These are phyloP conservation scores for Elaeis guineensis DNA, from an alignment of 176 grass and related monocot species.

Conservation along the genomic window DNA sequence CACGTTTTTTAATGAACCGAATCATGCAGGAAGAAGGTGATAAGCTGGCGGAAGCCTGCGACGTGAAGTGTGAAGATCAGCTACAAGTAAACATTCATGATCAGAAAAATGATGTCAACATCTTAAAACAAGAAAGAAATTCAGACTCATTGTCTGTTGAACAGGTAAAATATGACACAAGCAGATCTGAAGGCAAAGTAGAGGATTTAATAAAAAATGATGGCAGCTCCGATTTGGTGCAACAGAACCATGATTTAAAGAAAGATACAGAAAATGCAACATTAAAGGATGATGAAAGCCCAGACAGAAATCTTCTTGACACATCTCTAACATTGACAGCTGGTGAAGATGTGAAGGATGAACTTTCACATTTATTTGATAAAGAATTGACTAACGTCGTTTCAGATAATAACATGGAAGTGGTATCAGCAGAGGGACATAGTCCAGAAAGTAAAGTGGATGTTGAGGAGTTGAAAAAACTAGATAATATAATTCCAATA, in stretches of 20 bases:
- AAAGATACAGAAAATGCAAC: slow-evolving; percentile 12
- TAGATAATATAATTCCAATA: slow-evolving; percentile 1
- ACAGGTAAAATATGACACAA: slow-evolving; percentile 20
- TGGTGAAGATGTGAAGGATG: slow-evolving; percentile 17
- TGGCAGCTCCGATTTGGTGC: slow-evolving; percentile 20
- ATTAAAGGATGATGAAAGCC: slow-evolving; percentile 21
- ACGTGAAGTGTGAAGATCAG: slow-evolving; percentile 25
- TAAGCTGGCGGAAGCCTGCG: slow-evolving; percentile 16
- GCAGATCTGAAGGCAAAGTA: slow-evolving; percentile 20
- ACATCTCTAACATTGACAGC: slow-evolving; percentile 19
- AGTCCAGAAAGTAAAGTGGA: slow-evolving; percentile 10
- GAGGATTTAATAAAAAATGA: slow-evolving; percentile 23
- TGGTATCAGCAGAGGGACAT: slow-evolving; percentile 16
- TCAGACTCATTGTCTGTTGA: slow-evolving; percentile 9
- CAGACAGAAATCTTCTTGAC: slow-evolving; percentile 15
- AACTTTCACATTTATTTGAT: slow-evolving; percentile 12
- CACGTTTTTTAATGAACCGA: slow-evolving; percentile 46
- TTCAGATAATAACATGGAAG: slow-evolving; percentile 6
- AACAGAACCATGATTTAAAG: slow-evolving; percentile 19
- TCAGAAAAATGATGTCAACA: slow-evolving; percentile 2
- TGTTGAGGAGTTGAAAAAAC: slow-evolving; percentile 19
- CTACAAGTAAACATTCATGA: slow-evolving; percentile 30
- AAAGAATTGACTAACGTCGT: too few relatives aligned
- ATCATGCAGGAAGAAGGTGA: slow-evolving; percentile 41
- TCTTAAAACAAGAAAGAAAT: slow-evolving; percentile 31